A percentile compares a stretch with the other conserved stretches of the same genome.
Evolutionary conservation across 352 stramenopile species (phyloP).

Genomic region (Pythium graminicola): DNA sequence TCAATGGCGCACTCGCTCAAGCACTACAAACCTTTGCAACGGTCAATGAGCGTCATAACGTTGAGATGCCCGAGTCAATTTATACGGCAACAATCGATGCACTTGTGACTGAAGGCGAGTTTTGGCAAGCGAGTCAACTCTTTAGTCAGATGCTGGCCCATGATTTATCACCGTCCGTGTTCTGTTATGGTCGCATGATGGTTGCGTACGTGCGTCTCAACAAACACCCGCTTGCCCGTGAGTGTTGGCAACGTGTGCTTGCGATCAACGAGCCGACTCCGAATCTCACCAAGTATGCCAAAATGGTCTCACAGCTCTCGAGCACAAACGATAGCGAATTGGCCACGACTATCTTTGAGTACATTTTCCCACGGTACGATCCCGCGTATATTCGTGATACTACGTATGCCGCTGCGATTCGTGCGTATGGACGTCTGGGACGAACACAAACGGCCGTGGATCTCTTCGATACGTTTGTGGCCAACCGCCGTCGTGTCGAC

Average conservation of each 20-base stretch:
- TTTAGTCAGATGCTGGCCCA: constrained; percentile 73
- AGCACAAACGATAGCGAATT: constrained; percentile 57
- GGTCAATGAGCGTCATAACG: constrained; percentile 33
- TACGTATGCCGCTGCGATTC: constrained; percentile 63
- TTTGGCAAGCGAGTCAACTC: constrained; percentile 62
- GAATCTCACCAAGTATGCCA: constrained; percentile 48
- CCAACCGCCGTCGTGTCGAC: constrained; percentile 26
- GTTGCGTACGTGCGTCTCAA: constrained; percentile 68
- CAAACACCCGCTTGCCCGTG: constrained; percentile 49
- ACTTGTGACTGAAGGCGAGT: constrained; percentile 45
- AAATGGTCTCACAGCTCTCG: constrained; percentile 52
- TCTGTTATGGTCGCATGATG: constrained; percentile 73
- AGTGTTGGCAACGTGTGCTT: constrained; percentile 67
- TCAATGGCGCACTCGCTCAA: constrained; percentile 54
- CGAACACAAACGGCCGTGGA: constrained; percentile 56
- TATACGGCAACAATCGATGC: constrained; percentile 72
- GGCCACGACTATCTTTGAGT: constrained; percentile 52
- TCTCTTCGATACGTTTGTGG: constrained; percentile 64
- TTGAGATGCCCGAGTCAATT: constrained; percentile 59
- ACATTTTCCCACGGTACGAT: constrained; percentile 45
- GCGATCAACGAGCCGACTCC: constrained; percentile 37
- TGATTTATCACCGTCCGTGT: constrained; percentile 52
- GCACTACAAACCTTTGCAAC: constrained; percentile 70
- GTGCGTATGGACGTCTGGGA: constrained; percentile 57
- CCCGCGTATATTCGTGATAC: constrained; percentile 39